Base-by-base conservation (phyloP, 2,329 filamentous ascomycete genomes). In the Fusarium paranaense region DNA sequence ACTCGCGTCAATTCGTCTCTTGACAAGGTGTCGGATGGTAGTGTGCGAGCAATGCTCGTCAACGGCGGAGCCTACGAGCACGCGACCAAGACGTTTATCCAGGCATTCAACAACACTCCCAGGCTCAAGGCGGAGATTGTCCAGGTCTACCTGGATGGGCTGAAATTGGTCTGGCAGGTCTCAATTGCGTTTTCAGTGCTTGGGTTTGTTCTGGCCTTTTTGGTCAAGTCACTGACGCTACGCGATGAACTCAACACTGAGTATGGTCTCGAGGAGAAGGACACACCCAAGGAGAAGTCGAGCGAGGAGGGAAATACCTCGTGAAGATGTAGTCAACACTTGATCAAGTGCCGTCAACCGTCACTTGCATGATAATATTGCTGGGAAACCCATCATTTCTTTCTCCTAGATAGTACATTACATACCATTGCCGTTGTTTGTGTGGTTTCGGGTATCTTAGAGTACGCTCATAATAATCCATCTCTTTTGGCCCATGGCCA, bases 1-100 rank as follows among this genome's bases (percentile, higher is more conserved):
- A 71, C 64, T 2, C 66, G 64, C n/a, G 64, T 74, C 18, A 64
- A 76, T 16, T 14, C 64, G 18, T 32, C 27, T 20, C 50, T 54
- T 13, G 50, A 30, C 18, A n/a, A 54, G 16, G 30, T 54, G 9
- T 33, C 50, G 5, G 18, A 18, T 18, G 10, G 16, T 30, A 6
- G 30, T 3, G 25, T 54, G 4, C 30, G 50, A 14, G 27, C 6
- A 18, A n/a, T 32, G 27, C 50, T 54, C 3, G n/a, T 32, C 13
- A 32, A 54, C 6, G 30, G 50, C 30, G 30, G 27, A 54, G 50
- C 50, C n/a, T 54, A 54, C 10, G 27, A 30, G 8, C 30, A 32
- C 4, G 50, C 50, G n/a, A 54, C 25, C 18, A 30, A 54, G 27
- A 32, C 50, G 9, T 32, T 32, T 54, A n/a, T 32, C 30, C 18